These are phyloP conservation scores for Blepharisma japonicum DNA, from an alignment of 73 alveolate species.

Conservation along the genomic window DNA sequence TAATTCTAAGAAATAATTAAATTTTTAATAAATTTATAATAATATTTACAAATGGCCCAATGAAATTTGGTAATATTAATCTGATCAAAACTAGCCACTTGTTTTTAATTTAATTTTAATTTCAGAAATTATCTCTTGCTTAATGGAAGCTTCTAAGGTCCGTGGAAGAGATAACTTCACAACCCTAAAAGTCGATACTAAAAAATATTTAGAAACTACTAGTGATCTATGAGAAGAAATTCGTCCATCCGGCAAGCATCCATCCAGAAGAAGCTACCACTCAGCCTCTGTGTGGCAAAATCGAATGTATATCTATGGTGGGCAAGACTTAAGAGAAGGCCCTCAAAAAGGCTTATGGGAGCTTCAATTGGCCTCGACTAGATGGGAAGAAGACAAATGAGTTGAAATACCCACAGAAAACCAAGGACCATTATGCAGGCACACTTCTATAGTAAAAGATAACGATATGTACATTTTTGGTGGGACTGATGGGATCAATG, in stretches of 20 bases:
- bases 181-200: no score
- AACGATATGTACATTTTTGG: constrained; percentile 56
- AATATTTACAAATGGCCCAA: no score
- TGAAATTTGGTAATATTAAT: no score
- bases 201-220: no score
- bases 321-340: constrained; percentile 64
- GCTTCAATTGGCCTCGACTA: constrained; percentile 37
- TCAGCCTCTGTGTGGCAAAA: constrained; percentile 44
- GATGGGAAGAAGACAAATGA: constrained; percentile 44
- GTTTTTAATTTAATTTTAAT: no score
- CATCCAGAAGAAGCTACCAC: constrained; percentile 62
- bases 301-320: constrained; percentile 38
- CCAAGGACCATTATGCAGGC: constrained; percentile 29
- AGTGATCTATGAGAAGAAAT: no score
- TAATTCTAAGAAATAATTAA: no score
- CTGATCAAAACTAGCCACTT: no score
- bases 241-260: constrained; percentile 35
- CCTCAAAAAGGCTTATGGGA: constrained; percentile 42
- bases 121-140: no score
- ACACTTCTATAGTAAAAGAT: constrained; percentile 40
- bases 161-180: no score
- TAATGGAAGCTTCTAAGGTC: no score
- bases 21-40: no score
- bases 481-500: constrained; percentile 47
- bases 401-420: constrained; percentile 42